Conservation (phyloP, 1,284 basidiomycete genomes). For the Pterula multifida region DNA sequence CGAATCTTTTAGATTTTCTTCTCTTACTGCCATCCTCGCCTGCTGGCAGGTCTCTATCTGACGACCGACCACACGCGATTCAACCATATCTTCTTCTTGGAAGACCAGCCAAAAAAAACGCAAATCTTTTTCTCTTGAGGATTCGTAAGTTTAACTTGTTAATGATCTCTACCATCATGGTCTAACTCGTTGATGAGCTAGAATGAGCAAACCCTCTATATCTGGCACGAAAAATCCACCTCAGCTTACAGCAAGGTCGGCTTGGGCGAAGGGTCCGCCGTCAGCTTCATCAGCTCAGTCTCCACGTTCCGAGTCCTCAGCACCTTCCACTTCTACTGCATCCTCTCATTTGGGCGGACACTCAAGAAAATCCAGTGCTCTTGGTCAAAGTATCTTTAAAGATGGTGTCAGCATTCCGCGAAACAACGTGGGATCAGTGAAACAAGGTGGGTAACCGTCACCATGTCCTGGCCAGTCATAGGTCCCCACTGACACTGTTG, state of each 20-base stretch:
- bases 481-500: slow-evolving; percentile 8
- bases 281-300: slow-evolving; percentile 45
- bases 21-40: slow-evolving; percentile 1
- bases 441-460: slow-evolving; percentile 37
- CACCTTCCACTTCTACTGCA: slow-evolving; percentile 32
- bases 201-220: slow-evolving; percentile 74
- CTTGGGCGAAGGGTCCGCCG: slow-evolving; percentile 76
- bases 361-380: slow-evolving; percentile 58
- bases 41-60: slow-evolving; percentile 2
- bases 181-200: not conserved
- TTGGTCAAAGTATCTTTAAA: slow-evolving; percentile 60
- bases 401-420: slow-evolving; percentile 59
- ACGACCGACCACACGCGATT: slow-evolving; percentile 1
- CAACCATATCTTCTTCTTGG: not conserved
- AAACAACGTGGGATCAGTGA: slow-evolving; percentile 44
- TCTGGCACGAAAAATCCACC: slow-evolving; percentile 57
- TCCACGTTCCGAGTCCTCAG: slow-evolving; percentile 67
- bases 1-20: not conserved
- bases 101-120: not conserved
- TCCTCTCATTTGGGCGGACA: slow-evolving; percentile 40
- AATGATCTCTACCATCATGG: not conserved
- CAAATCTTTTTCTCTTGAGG: not conserved
- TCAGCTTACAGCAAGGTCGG: slow-evolving; percentile 63
- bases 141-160: not conserved
- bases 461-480: slow-evolving; percentile 5